Percentiles rank a stretch among this genome's conserved stretches.
Conservation (phyloP, 352 stramenopile genomes). For the Pythium graminicola region DNA sequence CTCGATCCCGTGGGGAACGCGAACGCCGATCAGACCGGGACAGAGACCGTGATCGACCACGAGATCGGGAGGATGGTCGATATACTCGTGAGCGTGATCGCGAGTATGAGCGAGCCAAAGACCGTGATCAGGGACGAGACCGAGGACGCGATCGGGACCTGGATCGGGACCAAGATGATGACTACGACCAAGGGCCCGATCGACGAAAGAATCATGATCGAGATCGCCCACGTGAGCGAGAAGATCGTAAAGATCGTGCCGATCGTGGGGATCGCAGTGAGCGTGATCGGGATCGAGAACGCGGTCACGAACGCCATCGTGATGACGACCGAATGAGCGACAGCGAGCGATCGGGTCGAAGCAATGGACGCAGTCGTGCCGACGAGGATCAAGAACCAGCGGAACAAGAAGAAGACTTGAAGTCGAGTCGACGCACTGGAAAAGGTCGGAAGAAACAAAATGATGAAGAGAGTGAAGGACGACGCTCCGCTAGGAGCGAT, state of each 20-base stretch:
- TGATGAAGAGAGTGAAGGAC: background rate
- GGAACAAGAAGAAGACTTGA: background rate
- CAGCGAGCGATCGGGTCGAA: background rate
- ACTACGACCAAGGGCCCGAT: background rate
- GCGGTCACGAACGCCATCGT: background rate
- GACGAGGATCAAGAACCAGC: background rate
- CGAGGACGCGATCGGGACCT: constrained; percentile 6
- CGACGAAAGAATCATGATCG: constrained; percentile 4
- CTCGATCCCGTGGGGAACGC: background rate
- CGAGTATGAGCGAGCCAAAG: constrained; percentile 1
- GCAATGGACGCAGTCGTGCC: background rate
- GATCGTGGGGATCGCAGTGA: background rate
- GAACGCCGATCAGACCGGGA: background rate
- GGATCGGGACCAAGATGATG: background rate
- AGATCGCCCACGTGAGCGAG: no score
- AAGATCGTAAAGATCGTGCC: no score
- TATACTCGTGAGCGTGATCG: constrained; percentile 7
- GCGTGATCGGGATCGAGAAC: background rate
- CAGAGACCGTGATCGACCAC: constrained; percentile 2
- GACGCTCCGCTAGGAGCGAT: background rate
- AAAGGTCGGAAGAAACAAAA: background rate
- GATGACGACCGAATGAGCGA: background rate
- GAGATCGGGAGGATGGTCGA: constrained; percentile 22
- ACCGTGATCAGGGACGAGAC: constrained; percentile 6
- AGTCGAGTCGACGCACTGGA: no score